Evolutionary conservation across 495 filamentous ascomycete genomes (phyloP), one percentile per base, ranked within the genome.

Genomic region (Xylaria acuta): DNA sequence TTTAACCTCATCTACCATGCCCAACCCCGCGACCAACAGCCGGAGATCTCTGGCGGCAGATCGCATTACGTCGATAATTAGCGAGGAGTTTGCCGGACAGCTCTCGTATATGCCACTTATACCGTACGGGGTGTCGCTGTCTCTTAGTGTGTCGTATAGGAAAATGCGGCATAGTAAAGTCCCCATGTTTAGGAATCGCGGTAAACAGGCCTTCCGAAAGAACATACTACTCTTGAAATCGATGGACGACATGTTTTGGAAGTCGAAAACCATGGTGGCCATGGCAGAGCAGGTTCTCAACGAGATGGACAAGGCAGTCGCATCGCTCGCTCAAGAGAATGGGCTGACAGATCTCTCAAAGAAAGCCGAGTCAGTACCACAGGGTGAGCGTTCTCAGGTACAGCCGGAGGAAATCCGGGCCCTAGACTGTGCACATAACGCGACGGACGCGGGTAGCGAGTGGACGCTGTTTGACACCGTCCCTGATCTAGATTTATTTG

Each of bases 131-230:
- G 79, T 93, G 1, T 86, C 90, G 0, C 80, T 94, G 4, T 89
- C 91, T 0, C 84, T 94, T 62, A 89, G 88, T 22, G 90, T 93
- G 5, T 88, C 88, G 12, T 94, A 94, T 72, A 87, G 90, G 41
- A 90, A 92, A 74, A 89, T 92, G 82, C 88, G 91, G 16, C 88
- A 90, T 65, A 91, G 89, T 68, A 89, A 84, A 25, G 76, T 92
- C 1, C 86, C 88, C 38, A 90, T 91, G 75, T 90, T 91, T 71
- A 85, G 87, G 59, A 85, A 84, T 25, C 86, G 91, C 22, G 90
- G 89, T 12, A 89, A 86, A 59, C 81, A 83, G 53, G 87, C 89
- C 20, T 86, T 94, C 59, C 86, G 88, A 54, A 83, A 81, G 54
- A 90, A 89, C 53, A 88, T 88, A 56, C 73, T 81, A 3, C 74